Evolutionary conservation across 257 asterid species (phyloP).

Genomic region (Solanum chmielewskii): DNA sequence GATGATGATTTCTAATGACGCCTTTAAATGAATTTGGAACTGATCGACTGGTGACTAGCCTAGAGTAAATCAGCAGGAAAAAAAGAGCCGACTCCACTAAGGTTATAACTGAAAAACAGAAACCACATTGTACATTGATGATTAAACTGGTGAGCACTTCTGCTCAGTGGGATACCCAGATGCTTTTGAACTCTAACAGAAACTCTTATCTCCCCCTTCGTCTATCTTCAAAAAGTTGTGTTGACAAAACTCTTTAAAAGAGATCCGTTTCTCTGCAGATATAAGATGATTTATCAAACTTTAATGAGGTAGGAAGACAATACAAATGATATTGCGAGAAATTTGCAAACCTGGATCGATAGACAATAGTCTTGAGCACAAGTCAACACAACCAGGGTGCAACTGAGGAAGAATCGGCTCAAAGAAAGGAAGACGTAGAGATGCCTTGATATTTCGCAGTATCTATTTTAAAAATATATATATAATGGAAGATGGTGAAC

Average conservation of each 20-base stretch:
- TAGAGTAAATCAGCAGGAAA: background rate
- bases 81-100: background rate
- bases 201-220: background rate
- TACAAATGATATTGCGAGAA: background rate
- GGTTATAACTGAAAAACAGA: background rate
- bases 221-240: slow-evolving; percentile 18
- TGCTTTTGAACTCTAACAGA: background rate
- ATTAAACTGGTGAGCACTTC: background rate
- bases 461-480: slow-evolving; percentile 13
- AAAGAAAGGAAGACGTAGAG: slow-evolving; percentile 26
- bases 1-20: background rate
- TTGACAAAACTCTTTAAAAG: slow-evolving; percentile 33
- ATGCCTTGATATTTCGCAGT: slow-evolving; percentile 33
- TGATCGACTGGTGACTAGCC: background rate
- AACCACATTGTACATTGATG: background rate
- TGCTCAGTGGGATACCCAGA: background rate
- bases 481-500: background rate
- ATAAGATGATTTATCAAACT: background rate
- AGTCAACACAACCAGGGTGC: slow-evolving; percentile 30
- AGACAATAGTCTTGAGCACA: slow-evolving; percentile 38
- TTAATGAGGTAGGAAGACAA: background rate
- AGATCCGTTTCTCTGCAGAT: slow-evolving; percentile 36
- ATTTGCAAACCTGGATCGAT: slow-evolving; percentile 27
- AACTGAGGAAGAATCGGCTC: slow-evolving; percentile 14
- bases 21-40: background rate